Evolutionary conservation across 257 asterid genomes (phyloP).

Genomic region (Voacanga thouarsii): DNA sequence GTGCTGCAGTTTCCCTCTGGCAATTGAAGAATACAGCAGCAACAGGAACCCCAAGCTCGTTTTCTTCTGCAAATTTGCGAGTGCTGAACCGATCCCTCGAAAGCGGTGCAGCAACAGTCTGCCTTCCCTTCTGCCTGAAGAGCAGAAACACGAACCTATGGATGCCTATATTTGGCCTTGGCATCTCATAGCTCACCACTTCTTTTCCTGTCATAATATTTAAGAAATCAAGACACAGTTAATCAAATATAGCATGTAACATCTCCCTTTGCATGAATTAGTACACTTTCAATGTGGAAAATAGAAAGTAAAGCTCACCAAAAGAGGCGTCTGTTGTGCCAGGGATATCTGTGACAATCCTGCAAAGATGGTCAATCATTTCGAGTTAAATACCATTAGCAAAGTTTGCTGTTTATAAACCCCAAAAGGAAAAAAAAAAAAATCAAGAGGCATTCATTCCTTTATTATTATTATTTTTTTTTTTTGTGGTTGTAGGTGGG

Average conservation of each 20-base stretch:
- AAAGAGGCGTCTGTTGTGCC: slow-evolving; percentile 88
- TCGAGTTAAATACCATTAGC: not conserved
- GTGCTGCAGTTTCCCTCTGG: slow-evolving; percentile 90
- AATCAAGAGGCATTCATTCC: not conserved
- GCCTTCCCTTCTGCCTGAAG: slow-evolving; percentile 66
- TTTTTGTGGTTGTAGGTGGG: no score
- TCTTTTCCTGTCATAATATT: slow-evolving; percentile 54
- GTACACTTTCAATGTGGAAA: not conserved
- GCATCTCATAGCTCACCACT: slow-evolving; percentile 65
- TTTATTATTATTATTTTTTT: not conserved
- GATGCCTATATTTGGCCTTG: slow-evolving; percentile 84
- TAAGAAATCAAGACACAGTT: not conserved
- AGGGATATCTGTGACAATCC: slow-evolving; percentile 91
- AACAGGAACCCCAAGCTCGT: slow-evolving; percentile 67
- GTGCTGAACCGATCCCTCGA: slow-evolving; percentile 61
- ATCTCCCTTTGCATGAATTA: not conserved
- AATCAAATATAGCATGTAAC: not conserved
- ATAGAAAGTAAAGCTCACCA: slow-evolving; percentile 35
- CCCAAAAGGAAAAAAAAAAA: no score
- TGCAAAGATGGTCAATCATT: slow-evolving; percentile 32
- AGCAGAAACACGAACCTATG: slow-evolving; percentile 71
- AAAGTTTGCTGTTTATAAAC: not conserved
- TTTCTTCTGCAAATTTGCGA: slow-evolving; percentile 53
- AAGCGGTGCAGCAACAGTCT: slow-evolving; percentile 23
- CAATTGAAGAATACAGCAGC: slow-evolving; percentile 87